Evolutionary conservation across 2,329 filamentous ascomycete species (phyloP), one percentile per base, ranked within the genome.

Genomic region (Macrophomina phaseolina): DNA sequence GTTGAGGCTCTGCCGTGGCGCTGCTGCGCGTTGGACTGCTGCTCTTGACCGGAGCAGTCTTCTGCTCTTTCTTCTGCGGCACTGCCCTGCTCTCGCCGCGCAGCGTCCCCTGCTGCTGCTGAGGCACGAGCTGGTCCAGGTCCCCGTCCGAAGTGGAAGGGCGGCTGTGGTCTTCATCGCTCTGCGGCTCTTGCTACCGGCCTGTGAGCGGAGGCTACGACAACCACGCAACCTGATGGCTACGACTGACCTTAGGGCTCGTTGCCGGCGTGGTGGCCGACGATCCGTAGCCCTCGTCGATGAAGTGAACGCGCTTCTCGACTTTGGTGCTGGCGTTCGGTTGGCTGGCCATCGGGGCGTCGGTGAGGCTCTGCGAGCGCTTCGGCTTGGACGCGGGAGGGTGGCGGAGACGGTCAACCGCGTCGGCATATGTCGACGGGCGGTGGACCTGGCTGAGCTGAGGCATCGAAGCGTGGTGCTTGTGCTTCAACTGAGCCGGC

Each of bases 231-330:
- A 46, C 63, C 42, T 16, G 14, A 5, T 23, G 7, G 63, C 23
- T 46, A 23, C 63, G 28, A 65, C 63, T 56, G 45, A 65, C 52
- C 52, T 65, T 65, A 32, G 63, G 63, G 18, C 63, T 65, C 51
- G 63, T 36, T 8, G 63, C 63, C 11, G 63, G 63, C 18, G 49
- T 58, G 23, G 48, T 7, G 11, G 63, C 34, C 12, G 63, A 40
- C 16, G 63, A 65, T 7, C 36, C 63, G 52, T 65, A 65, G 63
- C 63, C 63, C 63, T 65, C 63, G 32, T 65, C 63, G 51, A 52
- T 38, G 28, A 65, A 65, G 63, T 65, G 63, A 28, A 65, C 63
- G 53, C 30, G 63, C 64, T 61, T 66, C 64, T 51, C 36, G 23
- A 36, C 55, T 32, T 61, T 52, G 6, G 5, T 23, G 34, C 18